These are phyloP conservation scores for Pythium grandisporangium DNA, from an alignment of 352 stramenopile species.

Conservation along the genomic window DNA sequence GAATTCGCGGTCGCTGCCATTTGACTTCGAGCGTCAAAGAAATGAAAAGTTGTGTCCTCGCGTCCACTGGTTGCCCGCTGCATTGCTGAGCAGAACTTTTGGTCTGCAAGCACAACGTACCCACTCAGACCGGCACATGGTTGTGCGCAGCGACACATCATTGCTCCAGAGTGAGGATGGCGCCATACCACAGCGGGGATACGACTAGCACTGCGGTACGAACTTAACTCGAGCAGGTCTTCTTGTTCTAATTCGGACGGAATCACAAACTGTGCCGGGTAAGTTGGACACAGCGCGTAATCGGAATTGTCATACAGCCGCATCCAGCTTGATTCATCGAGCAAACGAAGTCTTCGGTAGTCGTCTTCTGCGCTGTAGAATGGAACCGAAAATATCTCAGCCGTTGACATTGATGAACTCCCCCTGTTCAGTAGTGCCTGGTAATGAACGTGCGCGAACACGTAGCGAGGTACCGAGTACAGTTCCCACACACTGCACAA, in stretches of 20 bases:
- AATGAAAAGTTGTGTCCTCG: conserved; percentile 70
- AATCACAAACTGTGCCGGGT: conserved; percentile 91
- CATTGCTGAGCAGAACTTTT: conserved; percentile 71
- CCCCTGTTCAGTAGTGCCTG: conserved; percentile 48
- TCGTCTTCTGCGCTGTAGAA: conserved; percentile 78
- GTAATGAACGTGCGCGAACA: conserved; percentile 76
- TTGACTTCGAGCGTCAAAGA: conserved; percentile 79
- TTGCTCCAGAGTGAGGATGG: conserved; percentile 83
- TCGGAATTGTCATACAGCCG: conserved; percentile 78
- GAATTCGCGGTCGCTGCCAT: conserved; percentile 82
- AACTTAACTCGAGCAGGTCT: conserved; percentile 72
- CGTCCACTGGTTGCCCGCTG: conserved; percentile 51
- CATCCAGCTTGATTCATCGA: conserved; percentile 79
- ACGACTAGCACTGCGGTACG: conserved; percentile 92
- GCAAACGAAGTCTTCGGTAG: conserved; percentile 68
- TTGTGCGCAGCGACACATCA: conserved; percentile 83
- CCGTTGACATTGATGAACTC: conserved; percentile 9
- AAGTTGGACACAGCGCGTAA: conserved; percentile 90
- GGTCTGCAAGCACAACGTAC: conserved; percentile 69
- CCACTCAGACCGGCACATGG: conserved; percentile 76
- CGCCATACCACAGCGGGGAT: conserved; percentile 92
- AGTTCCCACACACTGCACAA: conserved; percentile 67
- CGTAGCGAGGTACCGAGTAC: conserved; percentile 48
- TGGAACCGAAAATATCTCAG: conserved; percentile 32
- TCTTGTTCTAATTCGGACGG: conserved; percentile 89